Evolutionary conservation across 2,329 filamentous ascomycete species (phyloP).

Genomic region (Penicillium sp.): DNA sequence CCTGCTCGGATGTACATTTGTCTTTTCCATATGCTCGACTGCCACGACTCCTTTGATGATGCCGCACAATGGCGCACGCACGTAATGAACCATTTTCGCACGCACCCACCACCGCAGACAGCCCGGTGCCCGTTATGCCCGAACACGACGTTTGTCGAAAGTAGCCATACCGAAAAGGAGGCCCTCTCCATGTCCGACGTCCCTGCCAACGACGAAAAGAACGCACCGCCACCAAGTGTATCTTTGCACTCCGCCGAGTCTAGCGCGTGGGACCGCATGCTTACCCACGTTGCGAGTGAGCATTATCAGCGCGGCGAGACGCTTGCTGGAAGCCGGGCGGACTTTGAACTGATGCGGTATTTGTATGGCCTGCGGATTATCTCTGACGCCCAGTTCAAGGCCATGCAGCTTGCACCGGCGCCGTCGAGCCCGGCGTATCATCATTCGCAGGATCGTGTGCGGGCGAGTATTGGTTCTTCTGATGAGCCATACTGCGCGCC

Average conservation of each 20-base stretch:
- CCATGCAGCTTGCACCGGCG: conserved; percentile 38
- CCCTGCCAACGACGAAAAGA: background rate
- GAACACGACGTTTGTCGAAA: conserved; percentile 17
- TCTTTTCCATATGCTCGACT: conserved; percentile 44
- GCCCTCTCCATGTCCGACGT: background rate
- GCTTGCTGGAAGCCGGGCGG: conserved; percentile 37
- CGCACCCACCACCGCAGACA: conserved; percentile 35
- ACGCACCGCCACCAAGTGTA: background rate
- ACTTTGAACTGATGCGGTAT: conserved; percentile 44
- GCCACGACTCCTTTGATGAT: conserved; percentile 37
- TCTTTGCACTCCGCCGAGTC: background rate
- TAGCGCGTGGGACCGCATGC: conserved; percentile 39
- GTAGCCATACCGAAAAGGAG: conserved; percentile 3
- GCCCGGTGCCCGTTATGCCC: conserved; percentile 44
- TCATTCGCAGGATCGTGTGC: conserved; percentile 33
- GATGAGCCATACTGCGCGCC: conserved; percentile 39
- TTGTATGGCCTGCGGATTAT: conserved; percentile 41
- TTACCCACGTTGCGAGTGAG: conserved; percentile 38
- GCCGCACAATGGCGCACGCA: conserved; percentile 40
- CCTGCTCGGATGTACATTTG: conserved; percentile 29
- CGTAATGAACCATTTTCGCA: conserved; percentile 43
- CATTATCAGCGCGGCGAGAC: conserved; percentile 41
- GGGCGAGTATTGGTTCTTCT: conserved; percentile 35
- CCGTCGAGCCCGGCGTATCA: conserved; percentile 36
- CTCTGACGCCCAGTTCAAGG: conserved; percentile 40